phyloP scores from a whole-genome alignment of 192 early-diverging fungal genomes.

The Radiomyces spectabilis region DNA sequence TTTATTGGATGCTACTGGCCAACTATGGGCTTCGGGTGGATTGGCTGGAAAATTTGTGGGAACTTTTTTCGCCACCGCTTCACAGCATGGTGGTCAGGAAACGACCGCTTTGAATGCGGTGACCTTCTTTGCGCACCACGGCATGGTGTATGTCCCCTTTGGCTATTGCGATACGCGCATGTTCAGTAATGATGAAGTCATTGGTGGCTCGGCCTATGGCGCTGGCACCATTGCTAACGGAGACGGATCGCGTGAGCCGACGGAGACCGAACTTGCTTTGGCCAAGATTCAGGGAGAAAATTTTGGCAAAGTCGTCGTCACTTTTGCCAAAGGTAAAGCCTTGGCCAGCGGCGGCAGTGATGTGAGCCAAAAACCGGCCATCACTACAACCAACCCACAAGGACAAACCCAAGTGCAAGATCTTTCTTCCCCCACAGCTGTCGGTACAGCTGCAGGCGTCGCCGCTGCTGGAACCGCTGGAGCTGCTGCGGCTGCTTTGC shows the following conservation, averaged over 20 bases:
- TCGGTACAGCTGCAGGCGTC: background rate
- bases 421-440: background rate
- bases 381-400: too few relatives aligned
- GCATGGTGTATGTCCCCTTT: slow-evolving; percentile 71
- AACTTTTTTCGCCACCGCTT: slow-evolving; percentile 65
- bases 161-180: too few relatives aligned
- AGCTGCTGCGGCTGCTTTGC: background rate
- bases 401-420: too few relatives aligned
- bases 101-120: slow-evolving; percentile 61
- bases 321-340: slow-evolving; percentile 19
- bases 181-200: slow-evolving; percentile 13
- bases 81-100: slow-evolving; percentile 80
- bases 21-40: slow-evolving; percentile 40
- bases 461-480: background rate
- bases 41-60: slow-evolving; percentile 67
- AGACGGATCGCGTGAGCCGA: slow-evolving; percentile 42
- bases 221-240: slow-evolving; percentile 18
- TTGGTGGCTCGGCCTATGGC: slow-evolving; percentile 28
- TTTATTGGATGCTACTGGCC: slow-evolving; percentile 26
- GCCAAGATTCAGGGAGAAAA: slow-evolving; percentile 48
- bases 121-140: slow-evolving; percentile 69
- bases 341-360: too few relatives aligned
- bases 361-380: too few relatives aligned
- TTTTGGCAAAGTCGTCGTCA: slow-evolving; percentile 41
- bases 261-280: slow-evolving; percentile 54